Evolutionary conservation across 2,329 filamentous ascomycete genomes (phyloP).

Genomic region (Neopestalotiopsis rosae): DNA sequence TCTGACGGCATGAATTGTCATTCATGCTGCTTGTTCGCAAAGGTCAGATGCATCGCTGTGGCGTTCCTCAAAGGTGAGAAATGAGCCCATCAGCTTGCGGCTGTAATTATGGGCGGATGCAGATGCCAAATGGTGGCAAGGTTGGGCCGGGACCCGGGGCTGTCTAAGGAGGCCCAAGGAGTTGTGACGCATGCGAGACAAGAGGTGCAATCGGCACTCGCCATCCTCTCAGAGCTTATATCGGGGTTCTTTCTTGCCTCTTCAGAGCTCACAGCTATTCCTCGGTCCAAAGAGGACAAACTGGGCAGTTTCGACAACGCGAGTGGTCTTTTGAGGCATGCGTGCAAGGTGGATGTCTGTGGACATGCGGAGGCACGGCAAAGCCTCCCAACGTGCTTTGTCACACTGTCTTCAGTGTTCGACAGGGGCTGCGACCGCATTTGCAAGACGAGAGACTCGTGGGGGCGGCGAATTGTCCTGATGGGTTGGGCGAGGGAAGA

Average conservation of each 20-base stretch:
- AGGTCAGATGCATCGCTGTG: not conserved
- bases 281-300: not conserved
- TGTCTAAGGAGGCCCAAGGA: not conserved
- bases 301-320: not conserved
- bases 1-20: not conserved
- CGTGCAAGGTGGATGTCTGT: not conserved
- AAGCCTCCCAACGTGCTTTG: not conserved
- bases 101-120: constrained; percentile 22
- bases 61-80: not conserved
- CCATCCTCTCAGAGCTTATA: constrained; percentile 19
- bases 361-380: not conserved
- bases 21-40: not conserved
- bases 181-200: constrained; percentile 26
- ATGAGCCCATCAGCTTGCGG: not conserved
- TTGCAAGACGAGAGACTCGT: not conserved
- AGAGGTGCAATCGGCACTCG: constrained; percentile 27
- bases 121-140: constrained; percentile 24
- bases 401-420: not conserved
- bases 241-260: not conserved
- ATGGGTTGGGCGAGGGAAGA: not conserved
- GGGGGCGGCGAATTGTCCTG: not conserved
- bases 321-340: not conserved
- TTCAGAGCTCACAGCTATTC: not conserved
- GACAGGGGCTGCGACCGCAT: not conserved
- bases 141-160: constrained; percentile 16